phyloP scores from a whole-genome alignment of 257 asterid species.

The Gynochthodes officinalis region DNA sequence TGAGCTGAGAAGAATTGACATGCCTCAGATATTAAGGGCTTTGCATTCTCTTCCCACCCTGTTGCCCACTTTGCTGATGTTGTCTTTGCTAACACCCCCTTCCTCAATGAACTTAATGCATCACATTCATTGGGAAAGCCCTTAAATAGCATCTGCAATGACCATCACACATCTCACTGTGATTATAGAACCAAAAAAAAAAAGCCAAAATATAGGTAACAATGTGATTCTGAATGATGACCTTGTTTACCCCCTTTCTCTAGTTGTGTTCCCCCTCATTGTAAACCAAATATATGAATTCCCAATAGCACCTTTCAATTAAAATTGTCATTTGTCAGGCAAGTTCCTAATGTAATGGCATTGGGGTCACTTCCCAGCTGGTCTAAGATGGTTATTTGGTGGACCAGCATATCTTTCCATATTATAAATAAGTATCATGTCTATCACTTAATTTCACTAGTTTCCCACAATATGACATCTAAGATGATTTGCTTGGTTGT shows the following conservation, averaged over 20 bases:
- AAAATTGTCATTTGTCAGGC: not conserved
- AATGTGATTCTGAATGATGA: not conserved
- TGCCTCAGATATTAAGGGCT: constrained; percentile 70
- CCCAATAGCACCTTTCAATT: not conserved
- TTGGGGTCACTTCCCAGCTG: not conserved
- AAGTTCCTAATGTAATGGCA: not conserved
- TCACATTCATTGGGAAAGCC: constrained; percentile 77
- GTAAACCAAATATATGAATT: not conserved
- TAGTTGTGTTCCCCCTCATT: not conserved
- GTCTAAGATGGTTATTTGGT: not conserved
- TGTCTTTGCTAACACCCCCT: constrained; percentile 56
- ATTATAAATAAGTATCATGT: not conserved
- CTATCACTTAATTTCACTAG: not conserved
- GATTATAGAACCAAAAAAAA: not conserved
- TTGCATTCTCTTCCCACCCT: constrained; percentile 82
- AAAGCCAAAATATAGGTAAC: not conserved
- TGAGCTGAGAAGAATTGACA: constrained; percentile 17
- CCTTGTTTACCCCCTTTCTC: not conserved
- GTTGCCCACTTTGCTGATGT: constrained; percentile 76
- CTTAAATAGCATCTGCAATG: constrained; percentile 66
- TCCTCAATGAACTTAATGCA: constrained; percentile 56
- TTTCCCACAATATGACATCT: not conserved
- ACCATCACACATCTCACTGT: not conserved
- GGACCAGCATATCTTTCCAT: not conserved
- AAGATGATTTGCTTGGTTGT: not conserved